Base-by-base conservation (phyloP, 2,329 filamentous ascomycete species). In the Hypocreales sp. region DNA sequence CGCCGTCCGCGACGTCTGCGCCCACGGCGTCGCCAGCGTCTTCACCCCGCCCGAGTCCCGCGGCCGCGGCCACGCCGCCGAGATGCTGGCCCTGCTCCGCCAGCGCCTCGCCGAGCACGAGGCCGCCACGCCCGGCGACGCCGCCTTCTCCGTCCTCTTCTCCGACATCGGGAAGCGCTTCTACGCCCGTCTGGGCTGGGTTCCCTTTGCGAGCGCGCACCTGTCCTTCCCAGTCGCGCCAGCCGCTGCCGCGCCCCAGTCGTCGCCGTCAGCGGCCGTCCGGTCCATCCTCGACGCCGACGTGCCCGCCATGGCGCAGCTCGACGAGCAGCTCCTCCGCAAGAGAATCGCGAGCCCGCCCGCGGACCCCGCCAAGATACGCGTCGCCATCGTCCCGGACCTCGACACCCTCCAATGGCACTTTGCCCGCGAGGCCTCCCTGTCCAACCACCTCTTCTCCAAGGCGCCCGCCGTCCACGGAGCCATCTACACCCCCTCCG, bases 81-180 rank as follows among this genome's bases (percentile, higher is more conserved):
- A 76, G 30, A 86, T 90, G 75, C 67, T 86, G 48, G 49, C 51
- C 22, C 72, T 86, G 39, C 46, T 90, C 20, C 72, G 66, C 10
- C 36, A 43, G 7, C 37, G 40, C 20, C 47, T 71, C 15, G 37
- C 37, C 10, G 28, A 28, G 2, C 34, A 35, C 20, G 39, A 53
- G 22, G 35, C 37, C 2, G 27, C 42, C 36, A 20, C 43, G 15
- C 25, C 41, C n/a, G 39, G 43, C 15, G 52, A 56, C 27, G 45
- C 61, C 47, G 35, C 51, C 10, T 90, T 87, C 50, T 86, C 80
- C 1, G 67, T 92, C 7, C 61, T 94, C 7, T 93, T 75, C 51
- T 92, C 83, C 7, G 82, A 92, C 42, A 84, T 92, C 36, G 82
- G 86, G 13, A 79, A 82, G 58, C 57, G 59, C 21, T 94, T 84